Percentiles rank a stretch among this genome's conserved stretches.
phyloP scores from a whole-genome alignment of 2,329 filamentous ascomycete species.

The Cladophialophora yegresii region DNA sequence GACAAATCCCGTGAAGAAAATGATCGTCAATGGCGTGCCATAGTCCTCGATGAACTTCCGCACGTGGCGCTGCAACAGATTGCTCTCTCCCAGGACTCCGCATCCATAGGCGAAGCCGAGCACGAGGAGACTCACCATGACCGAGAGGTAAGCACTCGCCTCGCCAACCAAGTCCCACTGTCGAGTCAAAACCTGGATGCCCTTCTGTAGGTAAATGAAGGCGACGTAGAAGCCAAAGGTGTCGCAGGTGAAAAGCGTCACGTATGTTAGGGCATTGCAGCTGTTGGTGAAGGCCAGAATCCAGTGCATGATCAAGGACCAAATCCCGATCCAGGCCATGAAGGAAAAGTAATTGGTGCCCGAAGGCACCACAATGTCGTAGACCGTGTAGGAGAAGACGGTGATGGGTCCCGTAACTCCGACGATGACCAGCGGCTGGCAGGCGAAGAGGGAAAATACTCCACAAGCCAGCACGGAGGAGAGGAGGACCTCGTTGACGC shows the following conservation, averaged over 20 bases:
- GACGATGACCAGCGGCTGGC: constrained; percentile 85
- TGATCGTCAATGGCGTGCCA: constrained; percentile 75
- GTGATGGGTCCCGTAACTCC: constrained; percentile 90
- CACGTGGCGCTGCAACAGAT: constrained; percentile 71
- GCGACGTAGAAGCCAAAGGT: constrained; percentile 94
- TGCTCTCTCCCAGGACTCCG: constrained; percentile 68
- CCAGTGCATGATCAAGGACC: constrained; percentile 84
- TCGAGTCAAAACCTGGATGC: constrained; percentile 77
- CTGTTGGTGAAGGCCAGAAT: constrained; percentile 79
- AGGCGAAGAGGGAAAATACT: constrained; percentile 76
- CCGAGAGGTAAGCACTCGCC: constrained; percentile 71
- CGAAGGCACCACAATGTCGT: constrained; percentile 77
- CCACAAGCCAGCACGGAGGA: constrained; percentile 79
- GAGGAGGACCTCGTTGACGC: constrained; percentile 88
- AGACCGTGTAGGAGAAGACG: constrained; percentile 92
- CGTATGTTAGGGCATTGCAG: constrained; percentile 84
- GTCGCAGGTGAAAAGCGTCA: constrained; percentile 88
- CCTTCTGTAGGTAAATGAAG: constrained; percentile 88
- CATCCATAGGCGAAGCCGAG: constrained; percentile 75
- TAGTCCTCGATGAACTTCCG: constrained; percentile 88
- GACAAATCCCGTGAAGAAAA: constrained; percentile 90
- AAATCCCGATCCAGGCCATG: constrained; percentile 90
- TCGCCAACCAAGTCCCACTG: constrained; percentile 65
- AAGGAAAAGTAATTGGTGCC: constrained; percentile 83
- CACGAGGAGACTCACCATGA: constrained; percentile 74